Conservation (phyloP, 371 early-diverging fungal genomes). For the Nematocida parisii region DNA sequence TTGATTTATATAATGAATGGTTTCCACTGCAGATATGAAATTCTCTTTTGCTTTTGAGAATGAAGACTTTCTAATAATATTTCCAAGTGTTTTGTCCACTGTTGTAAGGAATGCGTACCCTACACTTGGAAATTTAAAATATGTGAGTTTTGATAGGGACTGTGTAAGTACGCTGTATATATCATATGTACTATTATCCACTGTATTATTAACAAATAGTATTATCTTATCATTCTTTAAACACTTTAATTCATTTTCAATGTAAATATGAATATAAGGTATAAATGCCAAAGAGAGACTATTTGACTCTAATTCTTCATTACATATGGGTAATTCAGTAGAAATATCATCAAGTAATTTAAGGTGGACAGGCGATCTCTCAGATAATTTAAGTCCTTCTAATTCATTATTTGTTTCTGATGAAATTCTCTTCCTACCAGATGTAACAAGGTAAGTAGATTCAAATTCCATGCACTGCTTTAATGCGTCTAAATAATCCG, state of each 20-base stretch:
- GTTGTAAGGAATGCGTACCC: constrained; percentile 47
- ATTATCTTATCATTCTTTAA: neutral
- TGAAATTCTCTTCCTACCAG: neutral
- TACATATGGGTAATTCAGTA: constrained; percentile 31
- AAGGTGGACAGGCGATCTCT: constrained; percentile 28
- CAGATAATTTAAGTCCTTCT: constrained; percentile 27
- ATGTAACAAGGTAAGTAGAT: constrained; percentile 16
- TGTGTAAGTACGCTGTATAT: constrained; percentile 35
- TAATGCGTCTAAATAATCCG: constrained; percentile 32
- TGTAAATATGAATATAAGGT: constrained; percentile 48
- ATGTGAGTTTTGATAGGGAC: constrained; percentile 34
- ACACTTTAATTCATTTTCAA: constrained; percentile 13
- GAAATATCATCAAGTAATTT: constrained; percentile 53
- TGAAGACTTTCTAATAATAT: constrained; percentile 32
- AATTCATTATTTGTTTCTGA: constrained; percentile 1
- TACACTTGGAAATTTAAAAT: constrained; percentile 47
- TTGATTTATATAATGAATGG: constrained; percentile 29
- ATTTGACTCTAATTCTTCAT: constrained; percentile 39
- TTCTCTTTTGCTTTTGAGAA: constrained; percentile 31
- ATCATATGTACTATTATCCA: constrained; percentile 37
- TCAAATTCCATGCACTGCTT: constrained; percentile 48
- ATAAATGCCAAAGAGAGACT: constrained; percentile 37
- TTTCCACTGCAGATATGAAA: constrained; percentile 47
- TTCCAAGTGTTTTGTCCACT: constrained; percentile 16
- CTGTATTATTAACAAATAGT: constrained; percentile 2